These are phyloP conservation scores for Colletotrichum horii DNA, from an alignment of 2,329 filamentous ascomycete genomes.

Conservation along the genomic window DNA sequence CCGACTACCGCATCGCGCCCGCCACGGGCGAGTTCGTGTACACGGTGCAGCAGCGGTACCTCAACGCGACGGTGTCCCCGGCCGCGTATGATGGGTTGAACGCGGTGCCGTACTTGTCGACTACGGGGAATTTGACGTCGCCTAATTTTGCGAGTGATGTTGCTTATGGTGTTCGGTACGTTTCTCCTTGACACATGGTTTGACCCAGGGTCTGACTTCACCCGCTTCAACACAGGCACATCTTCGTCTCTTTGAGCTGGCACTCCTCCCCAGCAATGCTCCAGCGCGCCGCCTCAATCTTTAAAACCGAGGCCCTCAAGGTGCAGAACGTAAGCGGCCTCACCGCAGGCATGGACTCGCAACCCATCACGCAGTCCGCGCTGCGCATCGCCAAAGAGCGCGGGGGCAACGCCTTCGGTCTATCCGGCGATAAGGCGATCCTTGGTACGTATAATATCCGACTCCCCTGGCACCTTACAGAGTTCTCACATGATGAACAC, in stretches of 20 bases:
- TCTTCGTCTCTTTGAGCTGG: neutral
- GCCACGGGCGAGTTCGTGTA: neutral
- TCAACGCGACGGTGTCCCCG: neutral
- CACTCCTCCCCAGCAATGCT: neutral
- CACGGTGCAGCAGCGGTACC: neutral
- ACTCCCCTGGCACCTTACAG: no score
- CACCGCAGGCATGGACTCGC: neutral
- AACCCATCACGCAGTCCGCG: neutral
- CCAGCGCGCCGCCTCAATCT: neutral
- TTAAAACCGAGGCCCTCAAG: neutral
- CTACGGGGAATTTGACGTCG: neutral
- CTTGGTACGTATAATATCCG: neutral
- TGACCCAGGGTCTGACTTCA: neutral
- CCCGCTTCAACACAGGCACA: neutral
- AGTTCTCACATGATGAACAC: rapidly evolving
- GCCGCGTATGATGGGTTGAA: neutral
- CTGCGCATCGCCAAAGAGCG: neutral
- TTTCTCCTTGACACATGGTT: neutral
- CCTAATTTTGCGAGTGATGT: neutral
- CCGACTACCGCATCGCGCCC: neutral
- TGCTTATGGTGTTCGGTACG: neutral
- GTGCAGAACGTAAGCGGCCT: neutral
- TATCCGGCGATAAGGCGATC: neutral
- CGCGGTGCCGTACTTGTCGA: neutral
- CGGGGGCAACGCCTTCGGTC: neutral